Conservation (phyloP, 345 rosid species). For the Trapa bicornis region DNA sequence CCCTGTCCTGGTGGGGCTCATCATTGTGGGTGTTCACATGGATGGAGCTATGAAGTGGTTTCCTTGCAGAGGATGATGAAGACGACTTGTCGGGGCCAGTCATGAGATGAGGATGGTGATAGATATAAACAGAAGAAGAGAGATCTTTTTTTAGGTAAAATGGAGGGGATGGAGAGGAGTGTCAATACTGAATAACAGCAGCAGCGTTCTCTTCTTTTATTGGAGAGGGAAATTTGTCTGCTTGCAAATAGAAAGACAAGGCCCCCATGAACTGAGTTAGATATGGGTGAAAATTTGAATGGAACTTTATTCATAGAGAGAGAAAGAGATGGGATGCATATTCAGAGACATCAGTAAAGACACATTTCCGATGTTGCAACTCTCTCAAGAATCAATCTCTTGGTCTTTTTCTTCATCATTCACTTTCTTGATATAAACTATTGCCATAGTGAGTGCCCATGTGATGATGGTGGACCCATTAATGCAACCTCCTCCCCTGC, state of each 20-base stretch:
- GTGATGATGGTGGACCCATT: too few relatives aligned
- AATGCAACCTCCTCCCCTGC: too few relatives aligned
- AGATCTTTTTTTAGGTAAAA: neutral
- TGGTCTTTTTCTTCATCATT: too few relatives aligned
- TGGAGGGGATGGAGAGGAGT: neutral
- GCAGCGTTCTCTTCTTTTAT: neutral
- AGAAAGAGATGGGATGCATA: neutral
- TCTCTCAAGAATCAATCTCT: neutral
- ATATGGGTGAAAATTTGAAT: neutral
- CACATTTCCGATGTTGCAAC: neutral
- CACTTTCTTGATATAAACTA: too few relatives aligned
- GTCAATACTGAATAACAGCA: neutral
- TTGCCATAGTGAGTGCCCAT: too few relatives aligned
- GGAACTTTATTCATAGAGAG: neutral
- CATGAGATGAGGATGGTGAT: neutral
- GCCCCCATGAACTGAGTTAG: neutral
- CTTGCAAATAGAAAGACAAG: neutral
- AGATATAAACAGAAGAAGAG: neutral
- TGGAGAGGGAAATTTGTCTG: neutral
- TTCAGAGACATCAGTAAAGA: neutral
- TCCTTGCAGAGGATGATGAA: constrained; percentile 5
- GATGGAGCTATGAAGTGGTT: constrained; percentile 24
- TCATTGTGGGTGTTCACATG: constrained; percentile 31
- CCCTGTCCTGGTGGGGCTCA: constrained; percentile 18
- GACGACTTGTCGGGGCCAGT: neutral